These are phyloP conservation scores for Pseudocercospora crystallina DNA, from an alignment of 2,329 filamentous ascomycete species.

Conservation along the genomic window DNA sequence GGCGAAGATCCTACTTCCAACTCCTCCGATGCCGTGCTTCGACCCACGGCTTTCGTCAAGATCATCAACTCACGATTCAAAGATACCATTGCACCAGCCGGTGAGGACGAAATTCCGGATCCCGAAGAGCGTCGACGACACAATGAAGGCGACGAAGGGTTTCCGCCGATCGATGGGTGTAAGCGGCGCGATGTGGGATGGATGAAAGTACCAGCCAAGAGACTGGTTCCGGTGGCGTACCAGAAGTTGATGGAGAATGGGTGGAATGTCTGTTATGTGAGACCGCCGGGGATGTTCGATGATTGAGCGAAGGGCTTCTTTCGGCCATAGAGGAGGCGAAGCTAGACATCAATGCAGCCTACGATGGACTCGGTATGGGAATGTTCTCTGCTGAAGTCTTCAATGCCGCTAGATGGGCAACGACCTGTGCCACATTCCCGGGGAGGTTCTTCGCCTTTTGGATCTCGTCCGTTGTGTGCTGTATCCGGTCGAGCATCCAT, in stretches of 20 bases:
- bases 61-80: background rate
- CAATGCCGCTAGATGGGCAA: too few relatives aligned
- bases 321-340: too few relatives aligned
- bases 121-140: background rate
- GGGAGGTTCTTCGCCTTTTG: too few relatives aligned
- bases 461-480: too few relatives aligned
- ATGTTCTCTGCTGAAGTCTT: too few relatives aligned
- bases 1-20: slow-evolving; percentile 1
- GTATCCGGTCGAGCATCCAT: too few relatives aligned
- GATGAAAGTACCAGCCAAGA: background rate
- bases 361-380: too few relatives aligned
- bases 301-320: too few relatives aligned
- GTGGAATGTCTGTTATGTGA: background rate
- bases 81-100: background rate
- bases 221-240: background rate
- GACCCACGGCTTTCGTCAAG: slow-evolving; percentile 12
- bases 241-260: background rate
- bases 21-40: background rate
- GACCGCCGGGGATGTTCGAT: too few relatives aligned
- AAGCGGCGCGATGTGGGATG: slow-evolving; percentile 8
- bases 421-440: too few relatives aligned
- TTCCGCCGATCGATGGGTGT: slow-evolving; percentile 2
- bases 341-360: too few relatives aligned
- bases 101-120: background rate
- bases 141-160: slow-evolving; percentile 1